Conservation (phyloP, 306 rosid species). For the Cajanus cajan region DNA sequence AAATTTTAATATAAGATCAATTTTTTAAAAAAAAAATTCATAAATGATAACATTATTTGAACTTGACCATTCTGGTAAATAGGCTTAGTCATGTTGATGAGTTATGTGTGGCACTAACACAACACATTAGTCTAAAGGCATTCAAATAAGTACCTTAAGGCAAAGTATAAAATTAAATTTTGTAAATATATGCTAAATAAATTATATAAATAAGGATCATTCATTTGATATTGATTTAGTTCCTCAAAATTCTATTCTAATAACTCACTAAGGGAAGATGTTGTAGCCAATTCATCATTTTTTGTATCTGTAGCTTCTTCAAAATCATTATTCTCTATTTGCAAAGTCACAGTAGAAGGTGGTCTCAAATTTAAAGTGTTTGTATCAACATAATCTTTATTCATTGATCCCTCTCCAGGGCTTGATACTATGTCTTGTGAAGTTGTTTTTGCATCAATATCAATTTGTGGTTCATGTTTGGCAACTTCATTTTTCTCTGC, state of each 20-base stretch:
- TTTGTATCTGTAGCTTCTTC: constrained; percentile 15
- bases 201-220: not conserved
- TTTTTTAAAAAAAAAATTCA: too few relatives aligned
- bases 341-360: not conserved
- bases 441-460: constrained; percentile 21
- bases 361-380: not conserved
- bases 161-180: not conserved
- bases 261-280: not conserved
- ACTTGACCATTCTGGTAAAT: too few relatives aligned
- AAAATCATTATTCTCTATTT: constrained; percentile 22
- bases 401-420: constrained; percentile 24
- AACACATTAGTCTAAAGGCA: not conserved
- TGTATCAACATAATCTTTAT: constrained; percentile 18
- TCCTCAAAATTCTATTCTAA: not conserved
- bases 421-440: constrained; percentile 23
- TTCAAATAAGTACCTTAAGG: constrained; percentile 1
- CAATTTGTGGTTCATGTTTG: constrained; percentile 31
- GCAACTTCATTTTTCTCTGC: constrained; percentile 27
- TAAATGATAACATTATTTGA: too few relatives aligned
- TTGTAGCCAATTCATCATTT: constrained; percentile 25
- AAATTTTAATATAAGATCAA: too few relatives aligned
- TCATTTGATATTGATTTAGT: constrained; percentile 10
- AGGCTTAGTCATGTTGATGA: not conserved
- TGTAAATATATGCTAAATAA: not conserved
- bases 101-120: not conserved